These are phyloP conservation scores for Megacollybia marginata DNA, from an alignment of 768 basidiomycete genomes.

Conservation along the genomic window DNA sequence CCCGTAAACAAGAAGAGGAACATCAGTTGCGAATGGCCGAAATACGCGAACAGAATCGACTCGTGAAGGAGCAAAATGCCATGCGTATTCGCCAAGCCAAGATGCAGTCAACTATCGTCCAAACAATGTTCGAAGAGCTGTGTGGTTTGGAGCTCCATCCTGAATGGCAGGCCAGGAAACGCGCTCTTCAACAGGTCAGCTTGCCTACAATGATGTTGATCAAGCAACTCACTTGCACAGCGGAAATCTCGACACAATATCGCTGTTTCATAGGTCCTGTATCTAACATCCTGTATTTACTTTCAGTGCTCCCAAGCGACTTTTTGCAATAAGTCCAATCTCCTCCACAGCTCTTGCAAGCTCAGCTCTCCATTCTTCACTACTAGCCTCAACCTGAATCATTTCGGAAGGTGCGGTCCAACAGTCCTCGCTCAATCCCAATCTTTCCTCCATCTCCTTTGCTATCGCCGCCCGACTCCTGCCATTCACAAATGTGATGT, in stretches of 20 bases:
- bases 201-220: background rate
- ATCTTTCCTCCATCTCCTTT: conserved; percentile 69
- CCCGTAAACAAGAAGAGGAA: conserved; percentile 38
- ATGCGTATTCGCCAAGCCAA: conserved; percentile 33
- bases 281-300: background rate
- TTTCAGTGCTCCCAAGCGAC: conserved; percentile 44
- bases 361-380: conserved; percentile 57
- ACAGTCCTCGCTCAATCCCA: conserved; percentile 47
- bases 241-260: no score
- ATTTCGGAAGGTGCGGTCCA: conserved; percentile 33
- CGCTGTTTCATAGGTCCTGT: no score
- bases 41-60: conserved; percentile 22
- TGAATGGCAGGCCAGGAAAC: conserved; percentile 53
- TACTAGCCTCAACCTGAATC: conserved; percentile 25
- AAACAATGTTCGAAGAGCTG: conserved; percentile 49
- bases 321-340: conserved; percentile 71
- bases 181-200: conserved; percentile 43
- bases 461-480: conserved; percentile 64
- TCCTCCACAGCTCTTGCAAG: conserved; percentile 66
- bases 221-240: no score
- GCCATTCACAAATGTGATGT: conserved; percentile 91
- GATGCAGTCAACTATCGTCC: conserved; percentile 34
- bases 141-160: conserved; percentile 38
- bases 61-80: conserved; percentile 28
- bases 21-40: conserved; percentile 43